Base-by-base conservation (phyloP, 345 rosid genomes). In the Lenwebbia sp. region DNA sequence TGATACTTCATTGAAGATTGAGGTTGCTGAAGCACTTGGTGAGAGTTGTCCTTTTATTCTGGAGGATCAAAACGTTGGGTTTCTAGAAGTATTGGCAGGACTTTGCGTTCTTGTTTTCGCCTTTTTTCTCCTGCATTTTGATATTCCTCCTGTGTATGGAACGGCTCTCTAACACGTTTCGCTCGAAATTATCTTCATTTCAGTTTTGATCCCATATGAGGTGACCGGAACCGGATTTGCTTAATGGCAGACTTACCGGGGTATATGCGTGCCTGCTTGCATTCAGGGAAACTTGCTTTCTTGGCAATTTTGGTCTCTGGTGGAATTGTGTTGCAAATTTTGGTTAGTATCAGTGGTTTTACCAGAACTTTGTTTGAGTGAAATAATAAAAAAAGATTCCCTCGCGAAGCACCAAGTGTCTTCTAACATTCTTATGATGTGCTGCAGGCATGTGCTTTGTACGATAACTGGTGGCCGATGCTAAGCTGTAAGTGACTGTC, bases 381-480 rank as follows among this genome's bases (percentile, higher is more conserved):
- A 83, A 51, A 51, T 21, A 8, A 65, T 40, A 6, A 50, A 52
- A 52, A n/a, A 65, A 30, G 15, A 44, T 60, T 60, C 49, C 54
- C 49, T 3, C 3, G 50, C 74, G 6, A 21, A 55, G 52, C 13
- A 30, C 15, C 15, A 81, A 19, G 13, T 50, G 26, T 83, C 58
- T 55, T 37, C 83, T 84, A 12, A 54, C 50, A 85, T 84, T 50
- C 85, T 85, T 52, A 60, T 87, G 88, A 65, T 82, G 47, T 90
- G 70, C 90, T 81, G 88, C 91, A 96, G 99, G 98, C 99, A 57
- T 97, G 99, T 89, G 99, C 99, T 82, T 82, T 97, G 90, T 97
- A 94, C 83, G 51, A 94, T 90, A 97, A 96, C 58, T 97, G 99
- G 99, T 96, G 99, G 99, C 98, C 99, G 55, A 95, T 97, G 99